phyloP scores from a whole-genome alignment of 1,284 basidiomycete species.

The Tilletia caries region DNA sequence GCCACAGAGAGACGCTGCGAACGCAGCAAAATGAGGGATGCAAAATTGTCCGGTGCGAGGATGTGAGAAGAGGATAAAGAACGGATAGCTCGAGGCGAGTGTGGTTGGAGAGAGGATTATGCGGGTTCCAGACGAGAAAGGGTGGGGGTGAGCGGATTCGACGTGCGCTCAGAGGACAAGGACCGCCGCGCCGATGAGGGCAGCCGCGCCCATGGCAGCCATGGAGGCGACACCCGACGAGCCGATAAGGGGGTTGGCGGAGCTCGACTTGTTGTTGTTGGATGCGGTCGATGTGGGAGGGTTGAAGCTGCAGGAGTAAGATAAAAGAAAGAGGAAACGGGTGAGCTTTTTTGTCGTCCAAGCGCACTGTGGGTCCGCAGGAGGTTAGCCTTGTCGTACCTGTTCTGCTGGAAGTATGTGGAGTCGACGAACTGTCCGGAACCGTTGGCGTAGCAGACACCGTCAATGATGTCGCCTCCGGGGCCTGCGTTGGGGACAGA shows the following conservation, averaged over 20 bases:
- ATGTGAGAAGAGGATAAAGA: too few relatives aligned
- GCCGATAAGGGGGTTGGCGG: neutral
- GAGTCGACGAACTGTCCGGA: slow-evolving; percentile 7
- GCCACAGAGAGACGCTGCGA: too few relatives aligned
- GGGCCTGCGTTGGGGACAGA: neutral
- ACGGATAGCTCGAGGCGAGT: too few relatives aligned
- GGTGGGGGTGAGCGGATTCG: too few relatives aligned
- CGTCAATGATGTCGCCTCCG: slow-evolving; percentile 11
- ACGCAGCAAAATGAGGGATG: too few relatives aligned
- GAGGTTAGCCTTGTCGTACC: too few relatives aligned
- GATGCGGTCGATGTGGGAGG: neutral
- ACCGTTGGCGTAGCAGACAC: slow-evolving; percentile 13
- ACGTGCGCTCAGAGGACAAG: neutral
- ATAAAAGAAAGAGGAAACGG: neutral
- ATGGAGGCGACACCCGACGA: neutral
- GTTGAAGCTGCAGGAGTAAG: neutral
- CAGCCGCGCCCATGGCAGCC: slow-evolving; percentile 1
- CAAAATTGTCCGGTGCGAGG: too few relatives aligned
- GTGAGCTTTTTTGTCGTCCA: neutral
- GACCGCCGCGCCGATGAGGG: neutral
- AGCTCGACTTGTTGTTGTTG: neutral
- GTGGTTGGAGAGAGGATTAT: too few relatives aligned
- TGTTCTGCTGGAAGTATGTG: neutral
- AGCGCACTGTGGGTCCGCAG: neutral
- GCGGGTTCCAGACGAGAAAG: too few relatives aligned